These are phyloP conservation scores for Phytophthora colocasiae DNA, from an alignment of 352 stramenopile species.

Conservation along the genomic window DNA sequence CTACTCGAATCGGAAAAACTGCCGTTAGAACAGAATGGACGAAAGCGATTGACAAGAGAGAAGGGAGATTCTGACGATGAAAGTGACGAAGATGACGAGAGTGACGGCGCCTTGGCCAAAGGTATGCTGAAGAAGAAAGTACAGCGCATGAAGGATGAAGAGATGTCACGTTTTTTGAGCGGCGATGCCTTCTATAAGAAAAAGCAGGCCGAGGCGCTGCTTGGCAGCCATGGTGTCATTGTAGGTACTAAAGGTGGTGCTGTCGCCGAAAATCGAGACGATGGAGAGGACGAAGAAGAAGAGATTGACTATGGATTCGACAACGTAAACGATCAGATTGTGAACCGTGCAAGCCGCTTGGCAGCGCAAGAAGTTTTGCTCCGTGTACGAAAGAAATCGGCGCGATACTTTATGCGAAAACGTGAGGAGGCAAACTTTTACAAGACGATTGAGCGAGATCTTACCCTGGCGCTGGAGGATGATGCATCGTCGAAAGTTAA, in stretches of 20 bases:
- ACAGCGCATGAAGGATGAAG: slow-evolving; percentile 75
- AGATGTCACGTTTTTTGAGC: slow-evolving; percentile 78
- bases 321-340: slow-evolving; percentile 82
- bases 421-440: slow-evolving; percentile 80
- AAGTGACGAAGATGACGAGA: slow-evolving; percentile 44
- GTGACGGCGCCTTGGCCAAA: slow-evolving; percentile 34
- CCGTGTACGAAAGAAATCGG: slow-evolving; percentile 75
- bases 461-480: slow-evolving; percentile 79
- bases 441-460: slow-evolving; percentile 86
- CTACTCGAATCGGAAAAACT: slow-evolving; percentile 82
- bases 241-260: slow-evolving; percentile 25
- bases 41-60: slow-evolving; percentile 33
- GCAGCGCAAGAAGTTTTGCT: slow-evolving; percentile 75
- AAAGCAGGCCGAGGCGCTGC: slow-evolving; percentile 49
- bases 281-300: slow-evolving; percentile 56
- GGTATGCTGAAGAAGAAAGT: slow-evolving; percentile 44
- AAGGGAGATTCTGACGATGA: slow-evolving; percentile 26
- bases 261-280: slow-evolving; percentile 22
- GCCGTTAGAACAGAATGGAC: slow-evolving; percentile 51
- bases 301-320: slow-evolving; percentile 89
- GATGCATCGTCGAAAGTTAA: slow-evolving; percentile 38
- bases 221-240: slow-evolving; percentile 30
- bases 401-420: slow-evolving; percentile 82
- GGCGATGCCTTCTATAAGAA: slow-evolving; percentile 76
- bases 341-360: slow-evolving; percentile 77